A percentile compares a stretch with the other conserved stretches of the same genome.
These are phyloP conservation scores for Camellia sinensis DNA, from an alignment of 148 eudicot species.

Conservation along the genomic window DNA sequence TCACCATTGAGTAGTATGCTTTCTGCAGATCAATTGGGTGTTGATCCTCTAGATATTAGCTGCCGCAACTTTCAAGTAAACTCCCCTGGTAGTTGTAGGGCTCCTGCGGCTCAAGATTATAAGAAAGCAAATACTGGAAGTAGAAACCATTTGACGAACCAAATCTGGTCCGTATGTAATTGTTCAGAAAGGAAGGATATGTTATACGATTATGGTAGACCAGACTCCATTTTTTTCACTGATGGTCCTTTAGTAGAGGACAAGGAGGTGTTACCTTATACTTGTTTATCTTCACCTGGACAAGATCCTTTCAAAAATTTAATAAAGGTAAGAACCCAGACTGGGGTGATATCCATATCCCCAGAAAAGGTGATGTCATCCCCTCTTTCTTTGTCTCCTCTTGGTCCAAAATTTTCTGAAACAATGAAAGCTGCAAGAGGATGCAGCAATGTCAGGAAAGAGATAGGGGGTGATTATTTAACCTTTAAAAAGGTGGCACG, in stretches of 20 bases:
- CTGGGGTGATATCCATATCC: constrained; percentile 26
- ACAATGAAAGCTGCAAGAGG: constrained; percentile 21
- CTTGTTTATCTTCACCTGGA: constrained; percentile 32
- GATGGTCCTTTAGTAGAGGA: constrained; percentile 58
- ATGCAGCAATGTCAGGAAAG: constrained; percentile 21
- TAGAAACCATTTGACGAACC: constrained; percentile 26
- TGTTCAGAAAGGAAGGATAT: constrained; percentile 31
- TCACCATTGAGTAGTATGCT: constrained; percentile 52
- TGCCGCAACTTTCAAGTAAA: constrained; percentile 11
- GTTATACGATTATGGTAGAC: constrained; percentile 19
- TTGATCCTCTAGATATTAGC: constrained; percentile 41
- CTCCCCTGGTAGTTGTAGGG: constrained; percentile 24
- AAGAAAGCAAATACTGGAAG: constrained; percentile 41
- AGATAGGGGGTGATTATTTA: constrained; percentile 25
- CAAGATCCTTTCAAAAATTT: constrained; percentile 21
- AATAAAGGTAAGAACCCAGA: constrained; percentile 21
- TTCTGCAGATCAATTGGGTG: constrained; percentile 33
- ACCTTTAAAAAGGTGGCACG: constrained; percentile 16
- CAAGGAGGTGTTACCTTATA: constrained; percentile 24
- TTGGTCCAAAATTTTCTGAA: constrained; percentile 46
- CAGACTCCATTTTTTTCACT: constrained; percentile 27
- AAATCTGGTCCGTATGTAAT: constrained; percentile 27
- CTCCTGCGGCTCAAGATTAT: constrained; percentile 31
- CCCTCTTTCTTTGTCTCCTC: constrained; percentile 60
- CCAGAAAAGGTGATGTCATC: constrained; percentile 25